Base-by-base conservation (phyloP, 192 early-diverging fungal species). In the Chytriomyces sp. region DNA sequence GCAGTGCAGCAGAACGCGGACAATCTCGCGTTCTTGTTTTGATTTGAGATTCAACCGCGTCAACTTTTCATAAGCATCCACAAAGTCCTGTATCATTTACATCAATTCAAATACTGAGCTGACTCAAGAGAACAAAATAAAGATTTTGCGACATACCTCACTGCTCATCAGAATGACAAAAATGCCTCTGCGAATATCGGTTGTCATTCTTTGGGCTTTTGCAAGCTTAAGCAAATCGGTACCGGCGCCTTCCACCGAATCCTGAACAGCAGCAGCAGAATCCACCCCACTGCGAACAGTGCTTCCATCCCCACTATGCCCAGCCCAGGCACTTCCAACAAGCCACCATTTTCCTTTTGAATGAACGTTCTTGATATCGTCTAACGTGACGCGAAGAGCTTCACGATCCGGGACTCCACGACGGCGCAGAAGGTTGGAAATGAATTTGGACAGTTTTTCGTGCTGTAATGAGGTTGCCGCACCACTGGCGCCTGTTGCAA, bases 311-410 rank as follows among this genome's bases (percentile, higher is more conserved):
- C 82, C 83, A 77, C 89, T 80, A 66, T 91, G 90, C 45, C 93
- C 95, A 23, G 88, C 90, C 97, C 97, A 99, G 20, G 95, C 93
- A 4, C 95, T 86, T 26, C 97, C 97, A 7, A 98, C 94, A 28
- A 98, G 85, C 97, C 97, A 99, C 97, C 97, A 99, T 81, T 95
- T 96, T 79, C 96, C 96, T 75, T 94, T 94, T 10, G 92, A 93
- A 20, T 90, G 88, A 45, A 94, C 83, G 10, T 89, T 84, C 53
- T 86, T 86, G 77, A 99, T 97, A 73, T 99, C 97, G 10, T 90
- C 85, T 59, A 99, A 79, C 45, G 89, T 87, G 6, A 95, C 93
- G 64, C 96, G 87, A 48, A 99, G 89, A 26, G 72, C 28, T 65
- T 79, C 72, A 10, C 69, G 62, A 63, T 45, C 73, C 16, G 50